Conservation (phyloP, 2,329 filamentous ascomycete genomes). For the Ophiobolus disseminans region DNA sequence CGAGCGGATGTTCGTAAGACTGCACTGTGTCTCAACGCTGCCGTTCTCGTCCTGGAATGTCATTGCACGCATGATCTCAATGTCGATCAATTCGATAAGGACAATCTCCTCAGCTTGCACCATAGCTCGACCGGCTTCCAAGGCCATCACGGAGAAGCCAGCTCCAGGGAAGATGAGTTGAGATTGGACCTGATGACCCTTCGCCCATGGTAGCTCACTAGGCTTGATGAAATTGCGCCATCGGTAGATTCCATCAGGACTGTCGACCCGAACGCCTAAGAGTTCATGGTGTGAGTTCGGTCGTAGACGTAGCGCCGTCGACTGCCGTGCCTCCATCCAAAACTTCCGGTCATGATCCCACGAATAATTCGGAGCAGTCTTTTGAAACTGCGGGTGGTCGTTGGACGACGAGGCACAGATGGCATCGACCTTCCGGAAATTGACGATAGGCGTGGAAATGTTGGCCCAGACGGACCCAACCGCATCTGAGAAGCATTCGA, state of each 20-base stretch:
- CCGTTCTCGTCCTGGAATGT: too few relatives aligned
- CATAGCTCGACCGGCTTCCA: too few relatives aligned
- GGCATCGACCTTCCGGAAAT: too few relatives aligned
- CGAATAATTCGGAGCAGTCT: neutral
- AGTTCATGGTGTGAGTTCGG: neutral
- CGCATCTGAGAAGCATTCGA: neutral
- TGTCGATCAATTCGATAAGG: too few relatives aligned
- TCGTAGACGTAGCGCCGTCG: neutral
- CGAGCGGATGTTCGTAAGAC: too few relatives aligned
- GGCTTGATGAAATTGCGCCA: neutral
- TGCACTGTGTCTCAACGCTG: too few relatives aligned
- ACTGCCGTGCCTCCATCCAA: neutral
- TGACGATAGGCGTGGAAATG: neutral
- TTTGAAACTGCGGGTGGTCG: neutral
- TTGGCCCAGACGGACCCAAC: neutral
- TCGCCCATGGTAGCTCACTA: neutral
- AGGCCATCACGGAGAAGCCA: neutral
- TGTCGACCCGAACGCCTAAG: neutral
- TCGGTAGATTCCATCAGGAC: neutral
- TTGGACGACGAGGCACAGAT: neutral
- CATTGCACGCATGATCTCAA: too few relatives aligned
- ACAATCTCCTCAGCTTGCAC: too few relatives aligned
- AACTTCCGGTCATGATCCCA: constrained; percentile 1
- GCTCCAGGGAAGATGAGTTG: neutral
- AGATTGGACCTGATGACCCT: neutral